Evolutionary conservation across 179 eudicot species (phyloP), one percentile per base, ranked within the genome.

Genomic region (Carnegiea gigantea): DNA sequence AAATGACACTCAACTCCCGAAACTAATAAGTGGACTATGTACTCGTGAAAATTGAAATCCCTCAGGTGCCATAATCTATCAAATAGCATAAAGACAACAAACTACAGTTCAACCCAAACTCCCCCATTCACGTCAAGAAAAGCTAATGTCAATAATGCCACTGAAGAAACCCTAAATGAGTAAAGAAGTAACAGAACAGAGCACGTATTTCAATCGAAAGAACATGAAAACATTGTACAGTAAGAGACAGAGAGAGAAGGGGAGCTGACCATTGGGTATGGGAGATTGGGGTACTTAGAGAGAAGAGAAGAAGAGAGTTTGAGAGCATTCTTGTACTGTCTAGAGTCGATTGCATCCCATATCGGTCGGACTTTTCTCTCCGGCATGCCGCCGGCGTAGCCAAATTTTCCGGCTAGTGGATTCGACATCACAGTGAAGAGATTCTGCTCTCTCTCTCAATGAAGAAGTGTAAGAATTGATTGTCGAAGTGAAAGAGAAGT

Each of bases 341-440:
- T 90, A 48, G 99, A 88, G 78, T 95, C 99, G 80, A 95, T 89
- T 54, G 99, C 98, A 78, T 95, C 99, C 99, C 99, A 95, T 38
- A 95, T 84, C 40, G 98, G 98, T 20, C 99, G 92, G 44, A 94
- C 96, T 33, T 95, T 85, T 1, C 99, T 90, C 88, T 95, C 99
- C 82, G 98, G 99, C 76, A 95, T 88, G 26, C 99, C 99, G 24
- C 99, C 97, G 83, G 96, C 91, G 81, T 90, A 83, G 1, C 99
- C 98, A 23, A 91, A 85, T 79, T 91, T 95, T 33, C 94, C 90
- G 76, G 94, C 88, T 92, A 93, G 93, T 70, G 82, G 11, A 28
- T 40, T 79, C 82, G 85, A 79, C 82, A 83, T 83, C 33, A 18
- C 24, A 26, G 30, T 26, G 15, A 26, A 13, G 3, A 62, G 68